Evolutionary conservation across 2,329 filamentous ascomycete genomes (phyloP).

Genomic region (Stromatinia cepivora): DNA sequence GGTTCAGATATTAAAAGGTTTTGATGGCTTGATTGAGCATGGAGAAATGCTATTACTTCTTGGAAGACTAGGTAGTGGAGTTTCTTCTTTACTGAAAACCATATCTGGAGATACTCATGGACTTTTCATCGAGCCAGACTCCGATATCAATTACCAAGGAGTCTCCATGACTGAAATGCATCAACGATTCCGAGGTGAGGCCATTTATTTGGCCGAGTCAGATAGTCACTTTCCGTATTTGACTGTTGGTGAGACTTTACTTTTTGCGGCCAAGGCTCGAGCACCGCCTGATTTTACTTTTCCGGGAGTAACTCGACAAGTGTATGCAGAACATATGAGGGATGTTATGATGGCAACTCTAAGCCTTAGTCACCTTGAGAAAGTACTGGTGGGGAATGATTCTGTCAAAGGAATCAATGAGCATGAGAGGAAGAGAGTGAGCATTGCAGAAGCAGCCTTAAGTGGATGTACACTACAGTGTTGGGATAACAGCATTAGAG

Average conservation of each 20-base stretch:
- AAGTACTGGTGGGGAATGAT: conserved; percentile 73
- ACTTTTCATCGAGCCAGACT: conserved; percentile 51
- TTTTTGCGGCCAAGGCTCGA: conserved; percentile 68
- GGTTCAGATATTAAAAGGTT: conserved; percentile 56
- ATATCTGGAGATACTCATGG: conserved; percentile 56
- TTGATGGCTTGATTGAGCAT: conserved; percentile 61
- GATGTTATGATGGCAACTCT: conserved; percentile 70
- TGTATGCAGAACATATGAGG: conserved; percentile 46
- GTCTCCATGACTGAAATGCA: conserved; percentile 54
- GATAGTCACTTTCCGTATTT: conserved; percentile 75
- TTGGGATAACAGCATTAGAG: conserved; percentile 74
- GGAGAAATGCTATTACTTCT: conserved; percentile 69
- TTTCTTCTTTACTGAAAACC: conserved; percentile 62
- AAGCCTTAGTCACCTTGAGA: conserved; percentile 68
- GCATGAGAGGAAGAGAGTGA: conserved; percentile 77
- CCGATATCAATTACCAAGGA: conserved; percentile 63
- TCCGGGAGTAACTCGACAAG: conserved; percentile 57
- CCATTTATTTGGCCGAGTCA: conserved; percentile 72
- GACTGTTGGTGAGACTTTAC: conserved; percentile 70
- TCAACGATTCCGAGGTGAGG: conserved; percentile 56
- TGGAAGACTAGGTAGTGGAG: conserved; percentile 61
- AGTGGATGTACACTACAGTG: conserved; percentile 70
- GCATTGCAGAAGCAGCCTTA: conserved; percentile 76
- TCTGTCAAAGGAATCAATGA: conserved; percentile 72
- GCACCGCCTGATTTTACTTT: conserved; percentile 61